phyloP scores from a whole-genome alignment of 257 asterid species.

The Solanum sitiens region DNA sequence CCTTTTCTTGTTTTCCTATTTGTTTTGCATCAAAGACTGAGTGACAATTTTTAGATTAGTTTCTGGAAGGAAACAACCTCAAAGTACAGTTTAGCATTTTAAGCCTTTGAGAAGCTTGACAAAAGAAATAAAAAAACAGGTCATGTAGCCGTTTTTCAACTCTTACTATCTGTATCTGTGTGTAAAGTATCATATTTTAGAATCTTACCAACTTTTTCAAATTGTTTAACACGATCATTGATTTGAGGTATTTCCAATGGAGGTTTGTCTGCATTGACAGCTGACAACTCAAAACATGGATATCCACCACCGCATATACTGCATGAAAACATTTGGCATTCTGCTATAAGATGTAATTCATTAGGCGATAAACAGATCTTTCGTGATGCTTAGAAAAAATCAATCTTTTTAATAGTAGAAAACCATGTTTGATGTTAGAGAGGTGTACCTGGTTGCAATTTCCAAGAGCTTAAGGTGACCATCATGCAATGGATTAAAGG shows the following conservation, averaged over 20 bases:
- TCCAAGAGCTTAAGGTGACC: conserved; percentile 94
- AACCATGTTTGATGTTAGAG: background rate
- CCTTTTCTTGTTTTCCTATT: background rate
- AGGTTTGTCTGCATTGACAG: conserved; percentile 94
- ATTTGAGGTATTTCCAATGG: conserved; percentile 64
- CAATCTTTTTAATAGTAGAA: background rate
- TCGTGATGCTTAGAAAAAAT: background rate
- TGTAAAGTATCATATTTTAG: background rate
- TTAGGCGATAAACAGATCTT: background rate
- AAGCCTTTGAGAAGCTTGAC: background rate
- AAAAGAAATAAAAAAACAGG: background rate
- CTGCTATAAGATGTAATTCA: background rate
- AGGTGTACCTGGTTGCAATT: conserved; percentile 60
- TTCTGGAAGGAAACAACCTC: background rate
- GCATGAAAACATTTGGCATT: conserved; percentile 13
- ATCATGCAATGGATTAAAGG: conserved; percentile 90
- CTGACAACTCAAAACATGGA: conserved; percentile 93
- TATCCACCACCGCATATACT: conserved; percentile 86
- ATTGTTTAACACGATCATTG: conserved; percentile 71
- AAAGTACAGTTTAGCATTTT: background rate
- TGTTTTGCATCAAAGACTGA: background rate
- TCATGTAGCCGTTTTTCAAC: background rate
- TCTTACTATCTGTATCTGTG: background rate
- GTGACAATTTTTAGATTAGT: background rate
- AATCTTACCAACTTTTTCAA: conserved; percentile 74